These are phyloP conservation scores for Massariosphaeria phaeospora DNA, from an alignment of 495 filamentous ascomycete genomes.

Conservation along the genomic window DNA sequence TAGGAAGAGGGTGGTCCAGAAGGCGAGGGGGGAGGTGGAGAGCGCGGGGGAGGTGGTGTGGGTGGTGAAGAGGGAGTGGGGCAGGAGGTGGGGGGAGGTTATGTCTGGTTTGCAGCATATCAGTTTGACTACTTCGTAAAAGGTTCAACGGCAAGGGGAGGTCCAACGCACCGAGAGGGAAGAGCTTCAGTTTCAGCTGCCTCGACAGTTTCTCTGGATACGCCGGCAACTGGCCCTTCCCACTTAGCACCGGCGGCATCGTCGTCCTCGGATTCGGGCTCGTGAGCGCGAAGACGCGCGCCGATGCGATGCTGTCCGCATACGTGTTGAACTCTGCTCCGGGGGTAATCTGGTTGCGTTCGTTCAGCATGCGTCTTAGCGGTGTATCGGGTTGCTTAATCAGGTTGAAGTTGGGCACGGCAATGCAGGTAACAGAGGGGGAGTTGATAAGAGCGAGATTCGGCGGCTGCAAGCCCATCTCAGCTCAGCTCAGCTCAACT, in stretches of 20 bases:
- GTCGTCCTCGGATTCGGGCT: constrained; percentile 65
- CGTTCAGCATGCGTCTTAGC: constrained; percentile 32
- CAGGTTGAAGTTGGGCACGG: constrained; percentile 32
- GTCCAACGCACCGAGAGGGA: constrained; percentile 58
- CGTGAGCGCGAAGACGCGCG: constrained; percentile 83
- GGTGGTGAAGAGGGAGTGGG: constrained; percentile 53
- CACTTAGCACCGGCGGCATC: constrained; percentile 54
- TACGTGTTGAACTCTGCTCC: constrained; percentile 51
- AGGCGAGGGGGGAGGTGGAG: constrained; percentile 71
- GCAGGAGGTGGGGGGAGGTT: constrained; percentile 68
- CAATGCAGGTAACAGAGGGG: neutral
- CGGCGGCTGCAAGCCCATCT: constrained; percentile 17
- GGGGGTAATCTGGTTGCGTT: constrained; percentile 46
- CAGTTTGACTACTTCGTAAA: neutral
- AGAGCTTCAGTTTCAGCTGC: constrained; percentile 67
- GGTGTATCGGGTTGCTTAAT: constrained; percentile 36
- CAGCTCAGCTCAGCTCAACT: too few relatives aligned
- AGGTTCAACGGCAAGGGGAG: neutral
- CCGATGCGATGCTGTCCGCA: constrained; percentile 58
- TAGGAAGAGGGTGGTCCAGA: constrained; percentile 78
- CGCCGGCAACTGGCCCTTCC: constrained; percentile 45
- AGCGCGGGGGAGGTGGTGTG: constrained; percentile 45
- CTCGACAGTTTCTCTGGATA: constrained; percentile 64
- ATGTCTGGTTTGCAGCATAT: constrained; percentile 49
- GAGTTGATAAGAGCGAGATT: constrained; percentile 5